phyloP scores from a whole-genome alignment of 73 alveolate genomes.

The Paramecium primaurelia region DNA sequence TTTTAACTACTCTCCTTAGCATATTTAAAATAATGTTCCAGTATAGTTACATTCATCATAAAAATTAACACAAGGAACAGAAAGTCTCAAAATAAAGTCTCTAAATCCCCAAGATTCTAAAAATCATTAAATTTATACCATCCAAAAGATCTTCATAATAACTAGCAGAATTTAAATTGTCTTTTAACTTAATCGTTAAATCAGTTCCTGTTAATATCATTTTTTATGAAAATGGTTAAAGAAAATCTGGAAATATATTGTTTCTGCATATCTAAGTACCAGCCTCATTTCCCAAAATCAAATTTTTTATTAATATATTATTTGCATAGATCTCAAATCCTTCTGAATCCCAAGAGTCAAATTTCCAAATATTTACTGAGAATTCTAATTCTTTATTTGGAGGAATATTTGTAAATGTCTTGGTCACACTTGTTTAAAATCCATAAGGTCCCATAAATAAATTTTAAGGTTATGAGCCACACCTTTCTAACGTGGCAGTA shows the following conservation, averaged over 20 bases:
- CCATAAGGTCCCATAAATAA: too few species aligned
- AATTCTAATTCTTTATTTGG: neutral
- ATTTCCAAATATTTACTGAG: neutral
- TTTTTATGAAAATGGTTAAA: neutral
- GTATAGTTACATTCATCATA: neutral
- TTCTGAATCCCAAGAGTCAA: neutral
- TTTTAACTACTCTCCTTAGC: neutral
- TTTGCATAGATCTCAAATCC: neutral
- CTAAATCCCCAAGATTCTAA: neutral
- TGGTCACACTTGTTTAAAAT: too few species aligned
- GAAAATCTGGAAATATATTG: too few species aligned
- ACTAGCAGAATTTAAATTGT: too few species aligned
- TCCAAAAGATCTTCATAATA: neutral
- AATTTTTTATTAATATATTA: too few species aligned
- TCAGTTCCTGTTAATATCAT: neutral
- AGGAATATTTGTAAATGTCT: neutral
- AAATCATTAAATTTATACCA: neutral
- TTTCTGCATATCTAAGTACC: neutral
- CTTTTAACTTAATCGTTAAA: neutral
- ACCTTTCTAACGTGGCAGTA: too few species aligned
- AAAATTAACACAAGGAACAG: neutral
- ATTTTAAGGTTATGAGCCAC: too few species aligned
- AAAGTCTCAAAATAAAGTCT: neutral
- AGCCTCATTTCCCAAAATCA: too few species aligned
- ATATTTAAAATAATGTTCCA: neutral